Base-by-base conservation (phyloP, 176 grass and related monocot species). In the Carex cristatella region DNA sequence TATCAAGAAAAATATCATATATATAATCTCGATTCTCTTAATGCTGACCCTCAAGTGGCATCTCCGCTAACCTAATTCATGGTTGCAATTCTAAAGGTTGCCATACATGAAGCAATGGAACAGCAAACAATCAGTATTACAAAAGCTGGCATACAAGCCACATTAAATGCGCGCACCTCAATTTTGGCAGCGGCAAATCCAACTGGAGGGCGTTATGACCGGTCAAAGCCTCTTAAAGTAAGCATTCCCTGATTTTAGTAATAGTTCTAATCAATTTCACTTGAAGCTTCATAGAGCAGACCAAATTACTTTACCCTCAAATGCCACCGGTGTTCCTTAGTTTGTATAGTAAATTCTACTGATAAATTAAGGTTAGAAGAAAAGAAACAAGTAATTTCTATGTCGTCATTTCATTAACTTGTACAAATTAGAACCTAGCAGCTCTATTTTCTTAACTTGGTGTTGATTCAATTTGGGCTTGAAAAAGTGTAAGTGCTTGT, bases 31-130 rank as follows among this genome's bases (percentile, higher is more conserved):
- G 61, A 72, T 12, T 8, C 28, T 85, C 63, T 69, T 15, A 18
- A 7, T 85, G 28, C 53, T 85, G 64, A 87, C 75, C 61, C 48
- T 63, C 55, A 81, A 54, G 37, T 38, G 14, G 15, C 16, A 5
- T 81, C 31, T 23, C 19, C 48, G 11, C 65, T 48, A 44, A 61
- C 4, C 58, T 65, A 7, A 48, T 65, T 65, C 16, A 81, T 81
- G 13, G 54, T 69, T 84, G 31, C 12, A 90, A 42, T 79, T 86
- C 49, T 79, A 10, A 89, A 95, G 96, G 96, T 99, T 3, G 96
- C 96, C 83, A 99, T 99, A 94, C 93, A 99, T 56, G 96, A 99
- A 95, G 96, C 96, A 88, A 99, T 99, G 96, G 96, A 95, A 81
- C 96, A 99, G 67, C 96, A 99, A 89, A 99, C 96, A 30, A 99